A percentile compares a stretch with the other conserved stretches of the same genome.
Evolutionary conservation across 164 flowering plant species (phyloP).

Genomic region (Vitis rotundifolia): DNA sequence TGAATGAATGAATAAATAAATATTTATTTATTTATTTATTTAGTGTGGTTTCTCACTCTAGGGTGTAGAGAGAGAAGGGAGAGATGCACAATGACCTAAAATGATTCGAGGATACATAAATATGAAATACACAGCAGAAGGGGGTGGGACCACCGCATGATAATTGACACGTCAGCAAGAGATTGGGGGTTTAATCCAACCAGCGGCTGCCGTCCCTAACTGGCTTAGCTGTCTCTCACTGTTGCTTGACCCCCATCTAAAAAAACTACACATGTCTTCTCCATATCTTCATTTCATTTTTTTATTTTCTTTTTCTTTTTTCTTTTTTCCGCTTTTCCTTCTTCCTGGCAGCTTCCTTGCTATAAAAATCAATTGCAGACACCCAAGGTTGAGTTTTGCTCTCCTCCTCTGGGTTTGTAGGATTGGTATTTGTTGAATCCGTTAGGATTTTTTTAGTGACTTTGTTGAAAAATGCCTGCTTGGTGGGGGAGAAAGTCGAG

Average conservation of each 20-base stretch:
- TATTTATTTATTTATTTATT: too few relatives aligned
- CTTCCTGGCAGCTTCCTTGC: background rate
- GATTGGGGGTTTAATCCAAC: slow-evolving; percentile 29
- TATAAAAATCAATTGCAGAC: background rate
- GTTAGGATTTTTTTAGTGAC: background rate
- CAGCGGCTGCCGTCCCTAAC: slow-evolving; percentile 45
- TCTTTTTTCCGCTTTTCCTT: slow-evolving; percentile 9
- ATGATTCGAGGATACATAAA: too few relatives aligned
- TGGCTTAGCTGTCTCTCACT: slow-evolving; percentile 25
- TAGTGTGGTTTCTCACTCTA: too few relatives aligned
- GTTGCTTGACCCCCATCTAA: slow-evolving; percentile 11
- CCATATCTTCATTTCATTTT: background rate
- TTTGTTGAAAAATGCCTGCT: slow-evolving; percentile 38
- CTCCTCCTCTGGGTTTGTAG: background rate
- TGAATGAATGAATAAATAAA: too few relatives aligned
- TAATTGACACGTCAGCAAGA: slow-evolving; percentile 30
- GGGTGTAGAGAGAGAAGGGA: too few relatives aligned
- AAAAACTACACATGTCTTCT: background rate
- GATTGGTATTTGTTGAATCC: background rate
- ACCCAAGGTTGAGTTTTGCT: background rate
- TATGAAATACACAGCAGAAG: too few relatives aligned
- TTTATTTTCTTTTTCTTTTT: too few relatives aligned
- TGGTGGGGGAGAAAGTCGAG: slow-evolving; percentile 64
- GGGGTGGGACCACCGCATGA: too few relatives aligned
- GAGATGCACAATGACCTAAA: too few relatives aligned